Conservation (phyloP, 495 filamentous ascomycete species). For the Penicillium egyptiacum region DNA sequence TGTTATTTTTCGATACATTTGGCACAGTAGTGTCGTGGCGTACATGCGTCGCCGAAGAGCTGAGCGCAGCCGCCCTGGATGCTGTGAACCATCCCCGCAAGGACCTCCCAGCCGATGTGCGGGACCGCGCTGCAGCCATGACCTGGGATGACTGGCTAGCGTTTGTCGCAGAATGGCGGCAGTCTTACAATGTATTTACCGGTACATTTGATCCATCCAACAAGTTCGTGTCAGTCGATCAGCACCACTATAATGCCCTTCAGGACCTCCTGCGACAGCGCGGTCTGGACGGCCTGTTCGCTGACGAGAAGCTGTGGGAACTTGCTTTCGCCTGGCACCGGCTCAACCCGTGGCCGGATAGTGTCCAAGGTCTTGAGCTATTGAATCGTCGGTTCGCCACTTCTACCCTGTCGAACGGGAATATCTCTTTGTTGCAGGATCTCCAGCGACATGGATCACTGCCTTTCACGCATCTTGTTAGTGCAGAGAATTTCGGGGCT, state of each 20-base stretch:
- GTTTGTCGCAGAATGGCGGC: conserved; percentile 68
- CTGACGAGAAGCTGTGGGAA: conserved; percentile 52
- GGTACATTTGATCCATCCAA: conserved; percentile 42
- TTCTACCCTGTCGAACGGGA: conserved; percentile 73
- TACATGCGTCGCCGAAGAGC: conserved; percentile 53
- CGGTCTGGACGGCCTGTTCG: conserved; percentile 58
- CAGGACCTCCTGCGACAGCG: conserved; percentile 54
- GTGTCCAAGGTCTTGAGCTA: conserved; percentile 51
- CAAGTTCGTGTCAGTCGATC: conserved; percentile 60
- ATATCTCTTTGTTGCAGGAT: conserved; percentile 64
- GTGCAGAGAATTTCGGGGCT: conserved; percentile 67
- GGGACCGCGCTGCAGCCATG: conserved; percentile 49
- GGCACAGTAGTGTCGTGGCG: conserved; percentile 79
- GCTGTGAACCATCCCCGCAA: conserved; percentile 44
- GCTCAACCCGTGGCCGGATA: conserved; percentile 69
- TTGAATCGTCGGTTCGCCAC: conserved; percentile 58
- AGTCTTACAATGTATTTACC: conserved; percentile 62
- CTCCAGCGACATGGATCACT: conserved; percentile 56
- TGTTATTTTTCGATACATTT: conserved; percentile 67
- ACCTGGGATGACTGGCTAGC: conserved; percentile 56
- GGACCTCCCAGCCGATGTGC: conserved; percentile 48
- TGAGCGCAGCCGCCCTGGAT: conserved; percentile 39
- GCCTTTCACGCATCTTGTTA: conserved; percentile 60
- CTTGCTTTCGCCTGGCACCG: conserved; percentile 68
- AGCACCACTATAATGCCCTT: conserved; percentile 66